These are phyloP conservation scores for Eucalyptus polybractea DNA, from an alignment of 345 rosid species.

Conservation along the genomic window DNA sequence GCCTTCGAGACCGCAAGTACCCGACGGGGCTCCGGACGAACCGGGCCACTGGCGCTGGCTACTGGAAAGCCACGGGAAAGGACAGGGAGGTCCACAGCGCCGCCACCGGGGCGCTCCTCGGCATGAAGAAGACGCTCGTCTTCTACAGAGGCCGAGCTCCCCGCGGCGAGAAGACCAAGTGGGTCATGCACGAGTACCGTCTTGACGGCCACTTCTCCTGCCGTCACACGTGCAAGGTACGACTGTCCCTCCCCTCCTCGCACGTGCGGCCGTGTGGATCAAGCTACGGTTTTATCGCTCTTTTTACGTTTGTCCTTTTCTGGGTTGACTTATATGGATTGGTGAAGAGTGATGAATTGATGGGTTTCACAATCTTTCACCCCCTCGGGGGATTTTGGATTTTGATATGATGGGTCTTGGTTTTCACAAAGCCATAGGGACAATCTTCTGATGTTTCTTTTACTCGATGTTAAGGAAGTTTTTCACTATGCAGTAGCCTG, in stretches of 20 bases:
- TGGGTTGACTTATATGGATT: conserved; percentile 24
- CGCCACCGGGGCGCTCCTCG: conserved; percentile 46
- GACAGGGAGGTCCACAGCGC: conserved; percentile 58
- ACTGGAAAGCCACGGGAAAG: conserved; percentile 94
- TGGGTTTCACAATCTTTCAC: background rate
- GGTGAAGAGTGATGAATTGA: background rate
- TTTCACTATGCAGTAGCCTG: background rate
- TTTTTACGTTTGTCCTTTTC: conserved; percentile 10
- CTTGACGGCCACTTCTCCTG: conserved; percentile 64
- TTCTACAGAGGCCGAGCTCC: conserved; percentile 88
- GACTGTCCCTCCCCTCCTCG: background rate
- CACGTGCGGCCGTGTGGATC: background rate
- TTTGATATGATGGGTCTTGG: background rate
- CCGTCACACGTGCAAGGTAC: conserved; percentile 81
- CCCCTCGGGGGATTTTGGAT: background rate
- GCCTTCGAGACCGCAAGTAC: conserved; percentile 83
- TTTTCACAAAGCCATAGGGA: background rate
- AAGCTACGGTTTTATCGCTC: background rate
- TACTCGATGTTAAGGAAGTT: background rate
- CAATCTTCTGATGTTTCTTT: background rate
- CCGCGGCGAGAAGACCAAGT: conserved; percentile 81
- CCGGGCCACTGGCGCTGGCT: conserved; percentile 81
- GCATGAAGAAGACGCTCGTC: conserved; percentile 83
- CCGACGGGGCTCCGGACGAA: conserved; percentile 85
- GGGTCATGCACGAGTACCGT: conserved; percentile 98